These are phyloP conservation scores for Sordaria brevicollis DNA, from an alignment of 495 filamentous ascomycete species.

Conservation along the genomic window DNA sequence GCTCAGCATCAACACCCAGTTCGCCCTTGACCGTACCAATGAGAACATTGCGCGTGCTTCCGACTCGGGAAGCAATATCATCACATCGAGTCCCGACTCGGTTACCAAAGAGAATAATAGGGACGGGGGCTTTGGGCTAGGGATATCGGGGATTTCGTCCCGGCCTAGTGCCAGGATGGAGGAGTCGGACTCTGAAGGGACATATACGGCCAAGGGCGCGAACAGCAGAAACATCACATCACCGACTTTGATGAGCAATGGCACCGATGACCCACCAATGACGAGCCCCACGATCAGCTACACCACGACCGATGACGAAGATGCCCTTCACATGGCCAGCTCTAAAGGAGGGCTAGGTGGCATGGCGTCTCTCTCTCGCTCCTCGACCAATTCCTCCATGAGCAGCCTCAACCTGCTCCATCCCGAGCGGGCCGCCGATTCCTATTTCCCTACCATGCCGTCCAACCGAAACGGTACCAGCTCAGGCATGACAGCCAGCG, in stretches of 20 bases:
- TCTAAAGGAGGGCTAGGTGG: constrained; percentile 16
- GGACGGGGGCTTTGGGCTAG: constrained; percentile 28
- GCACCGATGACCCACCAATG: constrained; percentile 15
- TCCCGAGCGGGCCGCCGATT: constrained; percentile 44
- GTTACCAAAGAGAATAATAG: background rate
- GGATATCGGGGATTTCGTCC: constrained; percentile 37
- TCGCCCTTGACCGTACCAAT: constrained; percentile 3
- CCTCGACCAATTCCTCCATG: constrained; percentile 15
- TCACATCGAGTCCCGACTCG: background rate
- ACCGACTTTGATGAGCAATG: background rate
- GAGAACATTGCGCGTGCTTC: background rate
- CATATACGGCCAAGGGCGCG: constrained; percentile 18
- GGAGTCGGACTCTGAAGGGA: constrained; percentile 12
- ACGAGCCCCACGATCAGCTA: constrained; percentile 52
- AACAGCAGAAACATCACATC: constrained; percentile 10
- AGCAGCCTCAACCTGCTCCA: constrained; percentile 26
- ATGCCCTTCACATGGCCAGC: constrained; percentile 48
- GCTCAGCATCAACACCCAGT: constrained; percentile 32
- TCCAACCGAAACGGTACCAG: background rate
- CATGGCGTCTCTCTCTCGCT: constrained; percentile 8
- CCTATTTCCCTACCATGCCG: constrained; percentile 45
- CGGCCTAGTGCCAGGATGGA: constrained; percentile 24
- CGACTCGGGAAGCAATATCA: background rate
- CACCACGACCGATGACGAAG: constrained; percentile 74
- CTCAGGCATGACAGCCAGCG: background rate